A percentile compares a stretch with the other conserved stretches of the same genome.
These are phyloP conservation scores for Bjerkandera adusta DNA, from an alignment of 1,284 basidiomycete species.

Conservation along the genomic window DNA sequence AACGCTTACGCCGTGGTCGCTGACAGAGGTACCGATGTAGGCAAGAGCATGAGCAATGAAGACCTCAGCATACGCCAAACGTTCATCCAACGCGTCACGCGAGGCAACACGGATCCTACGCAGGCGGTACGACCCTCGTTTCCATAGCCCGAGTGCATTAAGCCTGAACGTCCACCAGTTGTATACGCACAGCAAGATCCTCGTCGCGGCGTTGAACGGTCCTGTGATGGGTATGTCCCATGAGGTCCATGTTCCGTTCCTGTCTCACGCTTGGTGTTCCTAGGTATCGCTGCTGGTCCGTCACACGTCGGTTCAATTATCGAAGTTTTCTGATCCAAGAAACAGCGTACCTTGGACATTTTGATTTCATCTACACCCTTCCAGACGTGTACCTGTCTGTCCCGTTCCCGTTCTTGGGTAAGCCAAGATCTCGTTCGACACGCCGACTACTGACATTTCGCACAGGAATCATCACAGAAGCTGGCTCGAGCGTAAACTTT, in stretches of 20 bases:
- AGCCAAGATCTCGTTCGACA: constrained; percentile 18
- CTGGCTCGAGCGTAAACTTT: constrained; percentile 66
- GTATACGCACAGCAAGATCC: constrained; percentile 61
- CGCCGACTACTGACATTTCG: neutral
- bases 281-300: constrained; percentile 67
- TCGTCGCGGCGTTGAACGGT: constrained; percentile 66
- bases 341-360: constrained; percentile 67
- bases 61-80: constrained; percentile 41
- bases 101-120: constrained; percentile 56
- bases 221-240: constrained; percentile 60
- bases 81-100: constrained; percentile 41
- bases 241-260: neutral
- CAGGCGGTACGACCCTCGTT: constrained; percentile 65
- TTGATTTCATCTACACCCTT: constrained; percentile 72
- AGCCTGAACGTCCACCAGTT: constrained; percentile 44
- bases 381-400: constrained; percentile 59
- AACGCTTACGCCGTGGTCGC: neutral
- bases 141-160: too few relatives aligned
- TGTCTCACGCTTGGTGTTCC: constrained; percentile 1
- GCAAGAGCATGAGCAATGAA: neutral
- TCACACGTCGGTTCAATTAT: neutral
- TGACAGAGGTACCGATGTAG: constrained; percentile 22
- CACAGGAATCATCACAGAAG: constrained; percentile 61
- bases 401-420: constrained; percentile 70
- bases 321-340: constrained; percentile 5